Evolutionary conservation across 352 stramenopile species (phyloP), one percentile per base, ranked within the genome.

Genomic region (Globisporangium yorkense): DNA sequence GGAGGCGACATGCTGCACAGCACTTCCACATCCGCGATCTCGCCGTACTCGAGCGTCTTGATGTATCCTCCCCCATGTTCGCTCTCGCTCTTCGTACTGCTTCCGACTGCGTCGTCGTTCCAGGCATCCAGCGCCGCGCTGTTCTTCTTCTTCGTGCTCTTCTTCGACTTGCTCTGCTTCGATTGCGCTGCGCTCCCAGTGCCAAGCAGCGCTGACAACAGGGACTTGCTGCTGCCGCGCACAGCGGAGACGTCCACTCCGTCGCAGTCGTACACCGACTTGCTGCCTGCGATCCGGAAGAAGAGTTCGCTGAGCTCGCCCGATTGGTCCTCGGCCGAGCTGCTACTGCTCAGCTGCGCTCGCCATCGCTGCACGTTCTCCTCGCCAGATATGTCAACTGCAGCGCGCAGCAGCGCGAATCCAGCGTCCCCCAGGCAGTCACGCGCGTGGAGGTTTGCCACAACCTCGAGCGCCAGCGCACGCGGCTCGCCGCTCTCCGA

Each of bases 41-140:
- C 66, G 0, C 77, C 75, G 47, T 84, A 88, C 58, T 88, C 80
- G n/a, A 89, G 54, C 0, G 75, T 82, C 33, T 46, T 39, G 35
- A 74, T 2, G 59, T 16, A n/a, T 18, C 21, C 18, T 35, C 31
- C 6, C 49, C 27, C 59, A 27, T 35, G 15, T 13, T 55, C 1
- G 24, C 1, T 27, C 24, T 27, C 24, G 24, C 24, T 27, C 24
- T 27, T 27, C 24, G 24, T 27, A 27, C 24, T 27, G 24, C 24
- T 27, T 27, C 24, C 24, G 24, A 27, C 1, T 27, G 24, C 24
- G 41, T 66, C 67, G 3, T 61, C 57, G 20, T 67, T 52, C 60
- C 37, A 62, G 0, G 45, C 27, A 20, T 67, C 51, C 12, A 55
- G 43, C 44, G 57, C 62, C 53, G 52, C 50, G 46, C 57, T 66